phyloP scores from a whole-genome alignment of 441 rosid species.

The Isatis lusitanica region DNA sequence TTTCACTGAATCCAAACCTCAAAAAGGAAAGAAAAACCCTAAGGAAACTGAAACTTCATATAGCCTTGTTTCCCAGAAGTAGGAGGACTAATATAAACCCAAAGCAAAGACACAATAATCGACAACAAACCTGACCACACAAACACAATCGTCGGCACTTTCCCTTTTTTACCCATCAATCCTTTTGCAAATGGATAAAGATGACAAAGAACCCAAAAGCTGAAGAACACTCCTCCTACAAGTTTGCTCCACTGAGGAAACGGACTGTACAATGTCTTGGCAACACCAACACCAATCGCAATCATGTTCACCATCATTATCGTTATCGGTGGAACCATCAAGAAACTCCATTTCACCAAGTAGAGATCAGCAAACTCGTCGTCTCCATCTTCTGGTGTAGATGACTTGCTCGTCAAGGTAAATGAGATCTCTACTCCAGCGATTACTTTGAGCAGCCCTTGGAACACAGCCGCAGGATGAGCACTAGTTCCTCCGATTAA shows the following conservation, averaged over 20 bases:
- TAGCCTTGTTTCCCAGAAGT: conserved; percentile 41
- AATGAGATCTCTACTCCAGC: conserved; percentile 40
- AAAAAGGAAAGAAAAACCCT: neutral
- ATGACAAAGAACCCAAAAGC: conserved; percentile 33
- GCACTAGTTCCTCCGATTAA: conserved; percentile 26
- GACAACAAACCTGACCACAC: conserved; percentile 41
- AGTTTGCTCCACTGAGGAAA: conserved; percentile 40
- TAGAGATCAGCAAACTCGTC: conserved; percentile 31
- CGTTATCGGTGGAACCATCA: conserved; percentile 36
- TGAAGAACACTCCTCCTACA: conserved; percentile 38
- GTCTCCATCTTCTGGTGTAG: conserved; percentile 31
- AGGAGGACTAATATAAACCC: conserved; percentile 38
- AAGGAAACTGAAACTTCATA: conserved; percentile 63
- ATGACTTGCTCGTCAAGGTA: conserved; percentile 37
- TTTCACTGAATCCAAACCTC: neutral
- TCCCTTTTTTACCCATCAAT: conserved; percentile 40
- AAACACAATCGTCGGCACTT: conserved; percentile 38
- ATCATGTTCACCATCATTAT: conserved; percentile 36
- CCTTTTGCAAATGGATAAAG: conserved; percentile 39
- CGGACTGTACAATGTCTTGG: conserved; percentile 34
- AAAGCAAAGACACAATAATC: conserved; percentile 35
- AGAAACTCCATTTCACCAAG: conserved; percentile 35
- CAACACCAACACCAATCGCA: conserved; percentile 34
- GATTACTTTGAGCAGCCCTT: conserved; percentile 37
- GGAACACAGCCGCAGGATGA: conserved; percentile 35